Evolutionary conservation across 768 basidiomycete species (phyloP), one percentile per base, ranked within the genome.

Genomic region (Clitopilus passeckerianus): DNA sequence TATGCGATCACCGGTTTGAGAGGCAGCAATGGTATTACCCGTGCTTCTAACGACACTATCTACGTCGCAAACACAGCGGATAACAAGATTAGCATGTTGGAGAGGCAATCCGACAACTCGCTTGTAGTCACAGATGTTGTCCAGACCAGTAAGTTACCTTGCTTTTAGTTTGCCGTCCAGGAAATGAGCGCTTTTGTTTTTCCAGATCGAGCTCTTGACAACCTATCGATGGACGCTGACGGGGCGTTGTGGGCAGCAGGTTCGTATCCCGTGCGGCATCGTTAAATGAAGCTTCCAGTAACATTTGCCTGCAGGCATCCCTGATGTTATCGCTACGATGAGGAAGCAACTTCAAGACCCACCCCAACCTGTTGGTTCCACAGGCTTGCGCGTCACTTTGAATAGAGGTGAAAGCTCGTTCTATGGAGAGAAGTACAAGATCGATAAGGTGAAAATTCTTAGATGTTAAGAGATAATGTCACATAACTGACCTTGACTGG

Each of bases 221-320:
- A 91, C 65, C 65, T 87, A 1, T 73, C 81, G 37, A 67, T 90
- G 6, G 87, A 88, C 61, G 69, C 75, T 22, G 73, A 85, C 35
- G 89, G 86, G 6, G 77, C 76, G 9, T 66, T 90, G 20, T 90
- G 86, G 84, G 80, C 76, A 22, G 84, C 87, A 60, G 81, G 87
- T 85, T 60, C 59, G 72, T 60, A 24, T 41, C 34, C 46, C 10
- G 15, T 57, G 44, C 23, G 41, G 10, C 24, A 37, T 12, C 46
- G 46, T 3, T 34, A 41, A 54, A 53, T 44, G 34, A 16, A 33
- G 23, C n/a, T 23, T 16, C 10, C 23, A 24, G 14, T 54, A 15
- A 22, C 20, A n/a, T 10, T 22, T 5, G 34, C 50, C 27, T 56
- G 30, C 59, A 86, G 82, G 73, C 7, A 72, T 85, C 56, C 76